Percentiles rank a stretch among this genome's conserved stretches.
phyloP scores from a whole-genome alignment of 345 rosid genomes.

The Salix udensis region DNA sequence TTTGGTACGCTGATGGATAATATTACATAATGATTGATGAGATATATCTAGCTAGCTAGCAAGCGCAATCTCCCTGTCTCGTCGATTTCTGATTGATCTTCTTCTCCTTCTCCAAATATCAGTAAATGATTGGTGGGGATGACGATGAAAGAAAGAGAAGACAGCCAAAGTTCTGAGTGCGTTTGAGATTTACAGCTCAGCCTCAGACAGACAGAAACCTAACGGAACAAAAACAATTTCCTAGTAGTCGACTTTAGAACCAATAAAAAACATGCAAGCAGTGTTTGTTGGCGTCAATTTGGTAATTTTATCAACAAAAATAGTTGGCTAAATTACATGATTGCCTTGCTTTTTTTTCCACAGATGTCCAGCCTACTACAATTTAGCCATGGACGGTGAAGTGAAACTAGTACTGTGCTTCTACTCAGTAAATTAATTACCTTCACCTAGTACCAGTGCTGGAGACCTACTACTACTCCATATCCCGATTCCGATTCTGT shows the following conservation, averaged over 20 bases:
- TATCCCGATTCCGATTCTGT: no score
- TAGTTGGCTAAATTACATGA: not conserved
- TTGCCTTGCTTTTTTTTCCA: not conserved
- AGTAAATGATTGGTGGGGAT: not conserved
- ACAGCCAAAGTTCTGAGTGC: not conserved
- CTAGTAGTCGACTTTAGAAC: not conserved
- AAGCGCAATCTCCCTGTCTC: not conserved
- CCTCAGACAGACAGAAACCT: no score
- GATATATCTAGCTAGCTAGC: not conserved
- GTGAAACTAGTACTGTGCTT: not conserved
- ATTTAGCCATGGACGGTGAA: not conserved
- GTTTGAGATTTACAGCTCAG: not conserved
- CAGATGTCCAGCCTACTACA: not conserved
- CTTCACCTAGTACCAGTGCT: no score
- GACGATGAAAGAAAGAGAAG: not conserved
- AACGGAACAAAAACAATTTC: not conserved
- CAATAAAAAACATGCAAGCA: constrained; percentile 2
- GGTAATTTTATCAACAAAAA: not conserved
- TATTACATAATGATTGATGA: not conserved
- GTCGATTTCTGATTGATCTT: not conserved
- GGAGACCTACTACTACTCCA: not conserved
- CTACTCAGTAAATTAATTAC: not conserved
- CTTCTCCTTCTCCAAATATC: not conserved
- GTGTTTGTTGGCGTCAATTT: not conserved
- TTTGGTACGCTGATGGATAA: not conserved